These are phyloP conservation scores for Tricholomella constricta DNA, from an alignment of 768 basidiomycete species.

Conservation along the genomic window DNA sequence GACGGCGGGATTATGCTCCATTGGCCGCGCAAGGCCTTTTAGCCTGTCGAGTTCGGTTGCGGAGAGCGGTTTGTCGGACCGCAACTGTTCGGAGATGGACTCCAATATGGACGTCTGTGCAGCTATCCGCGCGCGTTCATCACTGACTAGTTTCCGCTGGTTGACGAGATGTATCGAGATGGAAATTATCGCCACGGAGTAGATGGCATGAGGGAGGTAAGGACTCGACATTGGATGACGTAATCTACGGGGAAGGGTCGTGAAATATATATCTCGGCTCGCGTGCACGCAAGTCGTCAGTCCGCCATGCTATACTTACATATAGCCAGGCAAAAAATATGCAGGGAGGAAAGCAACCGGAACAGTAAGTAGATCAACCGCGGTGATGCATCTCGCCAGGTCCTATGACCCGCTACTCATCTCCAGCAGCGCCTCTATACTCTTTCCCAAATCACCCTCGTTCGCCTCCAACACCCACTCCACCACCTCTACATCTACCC, in stretches of 20 bases:
- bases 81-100: constrained; percentile 55
- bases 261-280: too few relatives aligned
- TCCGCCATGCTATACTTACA: too few relatives aligned
- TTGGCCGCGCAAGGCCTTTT: constrained; percentile 49
- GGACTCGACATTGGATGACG: constrained; percentile 23
- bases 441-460: constrained; percentile 83
- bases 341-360: too few relatives aligned
- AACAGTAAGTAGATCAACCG: too few relatives aligned
- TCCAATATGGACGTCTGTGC: constrained; percentile 67
- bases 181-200: constrained; percentile 65
- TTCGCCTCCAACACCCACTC: constrained; percentile 92
- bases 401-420: constrained; percentile 55
- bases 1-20: constrained; percentile 3
- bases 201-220: constrained; percentile 68
- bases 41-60: constrained; percentile 56
- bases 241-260: too few relatives aligned
- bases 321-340: too few relatives aligned
- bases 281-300: not conserved
- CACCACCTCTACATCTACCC: constrained; percentile 77
- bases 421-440: constrained; percentile 84
- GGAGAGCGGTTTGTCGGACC: constrained; percentile 44
- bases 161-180: constrained; percentile 67
- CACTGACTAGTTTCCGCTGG: constrained; percentile 49
- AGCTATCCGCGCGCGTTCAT: constrained; percentile 53
- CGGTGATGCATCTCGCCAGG: too few relatives aligned